A percentile compares a stretch with the other conserved stretches of the same genome.
Conservation (phyloP, 352 stramenopile species). For the Phytophthora meadii region DNA sequence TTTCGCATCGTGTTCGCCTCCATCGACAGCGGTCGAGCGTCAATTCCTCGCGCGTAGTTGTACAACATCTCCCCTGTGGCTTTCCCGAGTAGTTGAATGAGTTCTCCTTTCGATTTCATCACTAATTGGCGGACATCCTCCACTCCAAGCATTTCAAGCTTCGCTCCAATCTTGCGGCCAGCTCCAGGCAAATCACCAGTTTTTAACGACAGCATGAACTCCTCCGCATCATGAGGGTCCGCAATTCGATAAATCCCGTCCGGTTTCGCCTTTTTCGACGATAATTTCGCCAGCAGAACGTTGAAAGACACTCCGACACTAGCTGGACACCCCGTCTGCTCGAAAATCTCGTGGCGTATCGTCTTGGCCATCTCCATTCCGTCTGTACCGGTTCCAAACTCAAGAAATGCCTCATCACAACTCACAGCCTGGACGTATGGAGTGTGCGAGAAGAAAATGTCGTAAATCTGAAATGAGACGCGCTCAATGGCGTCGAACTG, state of each 20-base stretch:
- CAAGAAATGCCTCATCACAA: constrained; percentile 96
- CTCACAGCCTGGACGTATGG: constrained; percentile 94
- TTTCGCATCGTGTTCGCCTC: constrained; percentile 83
- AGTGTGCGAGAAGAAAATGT: constrained; percentile 90
- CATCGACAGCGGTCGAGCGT: constrained; percentile 71
- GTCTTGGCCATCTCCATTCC: constrained; percentile 71
- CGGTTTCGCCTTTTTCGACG: constrained; percentile 94
- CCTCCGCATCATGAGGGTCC: constrained; percentile 47
- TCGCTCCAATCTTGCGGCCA: constrained; percentile 64
- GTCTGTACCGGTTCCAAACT: constrained; percentile 74
- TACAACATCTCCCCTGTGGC: constrained; percentile 77
- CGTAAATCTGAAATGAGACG: constrained; percentile 93
- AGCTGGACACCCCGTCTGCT: constrained; percentile 90
- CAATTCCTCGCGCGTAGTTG: constrained; percentile 78
- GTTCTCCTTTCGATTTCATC: constrained; percentile 50
- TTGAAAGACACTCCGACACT: constrained; percentile 95
- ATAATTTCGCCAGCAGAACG: constrained; percentile 94
- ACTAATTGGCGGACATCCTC: constrained; percentile 71
- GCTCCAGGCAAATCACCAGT: constrained; percentile 86
- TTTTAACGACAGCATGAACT: constrained; percentile 71
- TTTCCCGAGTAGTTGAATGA: constrained; percentile 73
- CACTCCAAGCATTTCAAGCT: constrained; percentile 76
- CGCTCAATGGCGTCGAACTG: constrained; percentile 92
- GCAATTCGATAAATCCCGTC: constrained; percentile 84
- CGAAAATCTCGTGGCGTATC: constrained; percentile 73